Evolutionary conservation across 1,284 basidiomycete species (phyloP), one percentile per base, ranked within the genome.

Genomic region (Leccinum holopus): DNA sequence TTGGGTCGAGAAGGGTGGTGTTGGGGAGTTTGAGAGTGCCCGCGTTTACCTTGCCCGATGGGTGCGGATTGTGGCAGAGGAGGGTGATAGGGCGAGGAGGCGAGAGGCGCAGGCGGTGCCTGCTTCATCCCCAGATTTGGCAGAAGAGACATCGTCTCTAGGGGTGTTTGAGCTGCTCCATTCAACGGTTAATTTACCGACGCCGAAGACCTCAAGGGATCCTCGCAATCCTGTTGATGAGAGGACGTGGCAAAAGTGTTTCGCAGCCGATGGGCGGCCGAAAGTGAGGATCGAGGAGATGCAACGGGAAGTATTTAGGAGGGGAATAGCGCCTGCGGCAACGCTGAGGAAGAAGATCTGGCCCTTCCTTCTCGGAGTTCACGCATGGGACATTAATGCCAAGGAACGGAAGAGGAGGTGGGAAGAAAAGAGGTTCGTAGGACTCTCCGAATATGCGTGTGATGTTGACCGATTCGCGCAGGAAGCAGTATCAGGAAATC

Each of bases 31-130:
- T 74, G 97, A 99, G 76, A 92, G 91, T 62, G 97, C 97, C 0
- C 82, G 97, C 3, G 94, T 99, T 5, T 99, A 98, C 74, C 84
- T 99, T 8, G 97, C 97, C 1, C 85, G 94, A 33, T 99, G 97
- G 97, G 97, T 97, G 0, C 82, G 95, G 59, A 89, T 95, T 55
- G 97, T 99, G 0, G 97, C 95, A 1, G 95, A 97, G 76, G 95
- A 97, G 74, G 95, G 95, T 7, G 95, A 98, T 74, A 84, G 92
- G 11, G 87, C 94, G 8, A 83, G 95, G 37, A 80, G 87, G 64
- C 82, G 85, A 57, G 94, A 97, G 75, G 86, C 88, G 0, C 87
- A 89, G 68, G 80, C 82, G 0, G 70, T 91, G 8, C 84, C 86
- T 2, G 75, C 81, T 3, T 80, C 81, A 9, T 75, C 79, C 7